These are phyloP conservation scores for Rubroboletus satanas DNA, from an alignment of 768 basidiomycete species.

Conservation along the genomic window DNA sequence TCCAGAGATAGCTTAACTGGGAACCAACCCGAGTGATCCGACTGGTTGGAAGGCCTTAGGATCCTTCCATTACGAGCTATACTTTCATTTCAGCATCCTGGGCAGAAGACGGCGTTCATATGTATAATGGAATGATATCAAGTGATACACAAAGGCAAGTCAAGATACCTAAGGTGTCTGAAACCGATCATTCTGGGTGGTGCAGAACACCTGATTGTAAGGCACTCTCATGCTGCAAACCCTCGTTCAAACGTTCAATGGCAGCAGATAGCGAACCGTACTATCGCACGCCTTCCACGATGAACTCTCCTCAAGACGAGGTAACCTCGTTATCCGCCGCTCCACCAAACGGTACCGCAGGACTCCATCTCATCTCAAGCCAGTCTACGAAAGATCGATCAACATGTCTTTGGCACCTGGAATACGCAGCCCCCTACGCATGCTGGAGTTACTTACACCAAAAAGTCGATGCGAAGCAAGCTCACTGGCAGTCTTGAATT, in stretches of 20 bases:
- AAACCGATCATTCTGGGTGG: background rate
- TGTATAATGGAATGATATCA: constrained; percentile 1
- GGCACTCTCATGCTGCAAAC: background rate
- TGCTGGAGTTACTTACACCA: background rate
- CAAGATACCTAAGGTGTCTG: background rate
- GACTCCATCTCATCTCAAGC: background rate
- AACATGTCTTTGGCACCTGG: background rate
- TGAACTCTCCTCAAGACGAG: background rate
- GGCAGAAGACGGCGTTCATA: constrained; percentile 20
- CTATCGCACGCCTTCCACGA: background rate
- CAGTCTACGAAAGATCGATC: background rate
- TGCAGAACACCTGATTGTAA: background rate
- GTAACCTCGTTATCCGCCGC: background rate
- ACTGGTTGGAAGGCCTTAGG: background rate
- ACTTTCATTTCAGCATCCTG: constrained; percentile 15
- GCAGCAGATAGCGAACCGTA: background rate
- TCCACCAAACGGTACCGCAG: background rate
- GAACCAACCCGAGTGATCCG: background rate
- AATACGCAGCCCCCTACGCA: background rate
- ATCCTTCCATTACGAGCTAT: background rate
- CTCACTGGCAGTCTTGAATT: background rate
- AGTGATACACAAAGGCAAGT: background rate
- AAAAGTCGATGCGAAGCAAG: background rate
- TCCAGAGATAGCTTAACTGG: background rate
- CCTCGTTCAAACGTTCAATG: background rate